Evolutionary conservation across 225 moss, liverwort and hornwort species (phyloP), one percentile per base, ranked within the genome.

Genomic region (Sphagnum contortum): DNA sequence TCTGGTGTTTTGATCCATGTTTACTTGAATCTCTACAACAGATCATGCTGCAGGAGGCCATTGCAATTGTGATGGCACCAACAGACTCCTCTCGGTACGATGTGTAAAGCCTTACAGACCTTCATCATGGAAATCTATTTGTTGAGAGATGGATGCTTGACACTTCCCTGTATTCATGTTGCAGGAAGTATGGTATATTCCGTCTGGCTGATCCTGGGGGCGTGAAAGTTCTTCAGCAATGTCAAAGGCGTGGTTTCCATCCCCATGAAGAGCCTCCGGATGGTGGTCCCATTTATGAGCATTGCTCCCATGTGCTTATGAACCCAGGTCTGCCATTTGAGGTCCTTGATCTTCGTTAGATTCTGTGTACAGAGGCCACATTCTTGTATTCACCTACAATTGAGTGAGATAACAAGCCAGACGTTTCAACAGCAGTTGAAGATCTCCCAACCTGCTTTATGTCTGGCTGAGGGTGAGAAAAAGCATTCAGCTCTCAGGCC

Each of bases 1-100:
- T 29, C 29, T 29, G 29, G 29, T 29, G 29, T 29, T 29, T 29
- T 29, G 29, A 29, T 29, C 29, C 29, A 29, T 29, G 29, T 29
- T 0, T 29, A 29, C 29, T 29, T 29, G 29, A 29, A 29, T 29
- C 29, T 29, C 29, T 29, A 29, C 29, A 29, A 65, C 81, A 98
- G 96, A 89, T 98, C 66, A 98, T 98, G 93, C 82, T 98, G 57
- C 92, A 89, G 68, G 96, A 98, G 81, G 93, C 96, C 59, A 91
- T 98, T 72, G 96, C 93, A 57, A 93, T 98, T 72, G 96, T 98
- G 70, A 98, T 93, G 96, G 96, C 96, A 54, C 96, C 96, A 71
- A 98, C 92, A 60, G 93, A 98, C 72, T 70, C 70, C 57, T 79
- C 88, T 59, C 81, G 87, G 87, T 87, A 72, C 71, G 76, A 48